Percentiles rank a stretch among this genome's conserved stretches.
Conservation (phyloP, 2,329 filamentous ascomycete species). For the Lachnellula hyalina region DNA sequence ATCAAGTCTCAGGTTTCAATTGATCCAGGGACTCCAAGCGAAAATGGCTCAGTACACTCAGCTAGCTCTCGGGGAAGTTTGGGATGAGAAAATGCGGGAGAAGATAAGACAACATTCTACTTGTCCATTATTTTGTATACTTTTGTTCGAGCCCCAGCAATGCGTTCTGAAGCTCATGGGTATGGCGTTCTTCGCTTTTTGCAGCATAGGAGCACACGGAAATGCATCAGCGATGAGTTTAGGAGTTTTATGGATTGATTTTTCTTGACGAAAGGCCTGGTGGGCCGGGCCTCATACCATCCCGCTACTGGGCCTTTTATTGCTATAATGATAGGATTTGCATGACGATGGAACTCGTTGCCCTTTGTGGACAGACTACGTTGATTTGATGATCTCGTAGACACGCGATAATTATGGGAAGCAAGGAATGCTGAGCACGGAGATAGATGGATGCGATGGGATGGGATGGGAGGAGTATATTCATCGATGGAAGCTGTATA, state of each 20-base stretch:
- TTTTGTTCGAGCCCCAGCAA: not conserved
- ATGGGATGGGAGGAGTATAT: too few species aligned
- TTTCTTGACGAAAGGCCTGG: not conserved
- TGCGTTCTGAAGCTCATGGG: conserved; percentile 1
- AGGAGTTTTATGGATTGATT: conserved; percentile 6
- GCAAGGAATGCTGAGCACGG: too few species aligned
- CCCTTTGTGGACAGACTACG: too few species aligned
- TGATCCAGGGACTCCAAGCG: conserved; percentile 58
- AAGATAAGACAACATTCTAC: not conserved
- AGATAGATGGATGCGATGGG: too few species aligned
- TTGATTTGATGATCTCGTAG: too few species aligned
- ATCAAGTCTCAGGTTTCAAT: conserved; percentile 58
- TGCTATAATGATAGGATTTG: too few species aligned
- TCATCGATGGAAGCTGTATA: too few species aligned
- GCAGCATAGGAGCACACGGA: conserved; percentile 4
- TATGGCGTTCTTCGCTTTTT: conserved; percentile 2
- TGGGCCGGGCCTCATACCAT: not conserved
- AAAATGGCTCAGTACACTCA: conserved; percentile 32
- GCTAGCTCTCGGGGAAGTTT: conserved; percentile 22
- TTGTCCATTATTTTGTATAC: not conserved
- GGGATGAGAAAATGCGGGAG: conserved; percentile 7
- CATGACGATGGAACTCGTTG: too few species aligned
- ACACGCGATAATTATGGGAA: too few species aligned
- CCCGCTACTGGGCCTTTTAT: too few species aligned
- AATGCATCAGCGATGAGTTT: conserved; percentile 15